Base-by-base conservation (phyloP, 2,329 filamentous ascomycete genomes). In the Cytospora piceae region DNA sequence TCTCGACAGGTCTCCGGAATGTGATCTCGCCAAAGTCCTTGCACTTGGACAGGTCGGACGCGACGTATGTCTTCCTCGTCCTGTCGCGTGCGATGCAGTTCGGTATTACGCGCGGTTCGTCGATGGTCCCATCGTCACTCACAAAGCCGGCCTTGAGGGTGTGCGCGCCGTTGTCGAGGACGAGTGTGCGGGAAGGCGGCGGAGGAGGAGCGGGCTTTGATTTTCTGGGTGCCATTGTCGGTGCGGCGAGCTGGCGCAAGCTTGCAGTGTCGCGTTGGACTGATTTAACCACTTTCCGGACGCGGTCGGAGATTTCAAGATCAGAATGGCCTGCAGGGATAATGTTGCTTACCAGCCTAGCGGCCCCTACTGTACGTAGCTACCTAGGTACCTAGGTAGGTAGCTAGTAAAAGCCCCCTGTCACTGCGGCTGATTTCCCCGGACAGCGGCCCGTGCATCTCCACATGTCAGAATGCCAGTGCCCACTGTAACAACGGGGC, bases 141-240 rank as follows among this genome's bases (percentile, higher is more conserved):
- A 88, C 87, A 72, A 94, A 90, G 61, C 95, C 95, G 20, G 94
- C 93, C 80, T 99, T 99, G 76, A 99, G 86, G 8, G 89, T 94
- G 78, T 92, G 90, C 53, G 90, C 94, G 75, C 95, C 95, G 80
- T 98, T 97, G 80, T 99, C 95, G 73, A 99, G 83, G 55, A 99
- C 85, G 62, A 99, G 88, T 0, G 94, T 97, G 66, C 81, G 85
- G 1, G 82, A 74, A 0, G 89, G 88, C 9, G 86, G 79, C 29
- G 82, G 74, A 4, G 85, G 79, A 55, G 80, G 79, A 7, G 81
- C 75, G 20, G 81, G 75, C 61, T 86, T 86, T 58, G 82, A 79
- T 75, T 86, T 89, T 72, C 80, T 46, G 27, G 62, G 67, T 22
- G 67, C 55, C 67, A 68, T 68, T 3, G 22, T 64, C 56, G 24